Percentiles rank a stretch among this genome's conserved stretches.
These are phyloP conservation scores for Xylaria sp. DNA, from an alignment of 2,329 filamentous ascomycete genomes.

Conservation along the genomic window DNA sequence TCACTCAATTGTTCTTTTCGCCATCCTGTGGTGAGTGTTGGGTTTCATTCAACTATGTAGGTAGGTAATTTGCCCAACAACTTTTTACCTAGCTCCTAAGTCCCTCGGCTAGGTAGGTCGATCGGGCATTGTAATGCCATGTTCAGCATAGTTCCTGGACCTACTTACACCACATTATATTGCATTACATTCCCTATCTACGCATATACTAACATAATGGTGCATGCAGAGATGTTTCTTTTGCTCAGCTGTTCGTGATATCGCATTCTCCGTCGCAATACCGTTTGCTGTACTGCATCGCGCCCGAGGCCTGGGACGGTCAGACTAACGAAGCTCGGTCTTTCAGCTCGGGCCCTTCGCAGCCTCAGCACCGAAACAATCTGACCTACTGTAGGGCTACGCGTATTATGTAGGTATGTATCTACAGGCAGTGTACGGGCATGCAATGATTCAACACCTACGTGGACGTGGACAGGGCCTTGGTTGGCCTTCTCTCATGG, in stretches of 20 bases:
- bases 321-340: background rate
- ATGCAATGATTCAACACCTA: slow-evolving; percentile 5
- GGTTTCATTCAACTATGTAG: no score
- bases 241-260: background rate
- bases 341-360: slow-evolving; percentile 29
- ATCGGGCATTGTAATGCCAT: background rate
- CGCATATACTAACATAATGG: background rate
- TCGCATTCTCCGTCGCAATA: background rate
- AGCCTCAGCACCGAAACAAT: background rate
- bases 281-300: background rate
- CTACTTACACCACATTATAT: background rate
- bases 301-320: background rate
- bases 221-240: background rate
- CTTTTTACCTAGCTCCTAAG: no score
- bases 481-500: slow-evolving; percentile 11
- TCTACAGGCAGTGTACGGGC: background rate
- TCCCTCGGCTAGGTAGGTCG: background rate
- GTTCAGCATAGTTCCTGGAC: background rate
- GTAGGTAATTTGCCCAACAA: no score
- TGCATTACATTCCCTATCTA: no score
- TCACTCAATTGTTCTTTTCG: background rate
- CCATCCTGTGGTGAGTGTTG: no score
- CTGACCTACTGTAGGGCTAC: background rate
- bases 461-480: slow-evolving; percentile 11
- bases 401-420: background rate